phyloP scores from a whole-genome alignment of 768 basidiomycete genomes.

The Cystoderma amianthinum region DNA sequence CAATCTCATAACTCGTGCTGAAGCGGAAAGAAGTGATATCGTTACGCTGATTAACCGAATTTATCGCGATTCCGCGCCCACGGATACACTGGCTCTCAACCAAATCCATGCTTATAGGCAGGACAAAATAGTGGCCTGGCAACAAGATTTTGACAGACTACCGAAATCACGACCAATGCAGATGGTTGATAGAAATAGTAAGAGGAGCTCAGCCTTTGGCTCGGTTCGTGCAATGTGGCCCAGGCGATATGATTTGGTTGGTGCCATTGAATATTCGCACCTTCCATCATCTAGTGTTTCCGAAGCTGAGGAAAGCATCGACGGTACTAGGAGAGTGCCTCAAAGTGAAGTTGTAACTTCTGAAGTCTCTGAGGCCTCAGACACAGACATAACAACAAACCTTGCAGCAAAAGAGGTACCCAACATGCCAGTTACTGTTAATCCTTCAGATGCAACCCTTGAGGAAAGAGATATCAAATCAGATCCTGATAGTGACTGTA shows the following conservation, averaged over 20 bases:
- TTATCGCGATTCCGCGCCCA: constrained; percentile 74
- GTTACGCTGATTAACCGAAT: constrained; percentile 65
- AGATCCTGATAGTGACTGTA: constrained; percentile 82
- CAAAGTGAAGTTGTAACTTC: constrained; percentile 55
- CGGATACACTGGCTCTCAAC: constrained; percentile 84
- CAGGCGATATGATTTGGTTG: constrained; percentile 46
- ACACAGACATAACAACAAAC: constrained; percentile 40
- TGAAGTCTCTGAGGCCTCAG: constrained; percentile 68
- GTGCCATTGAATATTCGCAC: constrained; percentile 45
- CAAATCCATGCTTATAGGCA: constrained; percentile 82
- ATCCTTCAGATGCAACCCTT: no score
- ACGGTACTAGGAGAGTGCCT: constrained; percentile 38
- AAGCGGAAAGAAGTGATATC: constrained; percentile 71
- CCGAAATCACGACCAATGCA: constrained; percentile 60
- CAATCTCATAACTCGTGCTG: constrained; percentile 62
- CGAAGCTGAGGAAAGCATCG: constrained; percentile 61
- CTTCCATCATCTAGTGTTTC: constrained; percentile 62
- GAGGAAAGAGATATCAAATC: no score
- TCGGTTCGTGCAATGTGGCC: constrained; percentile 73
- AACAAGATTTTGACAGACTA: constrained; percentile 84
- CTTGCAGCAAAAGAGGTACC: no score
- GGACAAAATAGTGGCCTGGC: constrained; percentile 95
- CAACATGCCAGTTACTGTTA: no score
- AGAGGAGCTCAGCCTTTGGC: constrained; percentile 56
- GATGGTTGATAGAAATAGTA: constrained; percentile 39